Base-by-base conservation (phyloP, 805 yeast genomes). In the Priceomyces medius region DNA sequence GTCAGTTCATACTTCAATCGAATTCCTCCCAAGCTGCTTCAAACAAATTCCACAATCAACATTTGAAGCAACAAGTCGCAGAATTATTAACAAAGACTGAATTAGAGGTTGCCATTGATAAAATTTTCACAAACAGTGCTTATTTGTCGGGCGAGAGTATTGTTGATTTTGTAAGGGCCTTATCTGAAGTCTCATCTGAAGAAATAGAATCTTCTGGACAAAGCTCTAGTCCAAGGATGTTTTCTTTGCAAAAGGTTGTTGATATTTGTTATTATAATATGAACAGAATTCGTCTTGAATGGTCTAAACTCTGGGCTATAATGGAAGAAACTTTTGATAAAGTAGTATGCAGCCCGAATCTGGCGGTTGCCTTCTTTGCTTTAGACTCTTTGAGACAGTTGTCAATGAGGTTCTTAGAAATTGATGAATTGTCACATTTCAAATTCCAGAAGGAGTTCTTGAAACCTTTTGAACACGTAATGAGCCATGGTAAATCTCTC, bases 231-330 rank as follows among this genome's bases (percentile, higher is more conserved):
- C 99, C 98, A 28, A 75, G 99, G 59, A 83, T 88, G 65, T 95
- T 88, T 58, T 87, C 98, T 0, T 68, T 93, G 48, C 98, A 89
- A 58, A 93, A 93, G 59, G 86, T 93, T 74, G 96, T 93, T 39
- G 99, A 95, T 64, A 95, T 93, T 32, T 91, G 97, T 64, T 91
- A 93, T 63, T 93, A 95, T 70, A 95, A 95, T 61, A 93, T 93
- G 97, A 81, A 81, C 38, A 85, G 99, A 70, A 90, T 93, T 53
- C 80, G 96, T 61, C 82, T 93, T 46, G 97, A 95, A 64, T 93
- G 99, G 97, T 80, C 96, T 4, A 91, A 88, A 41, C 73, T 93
- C 44, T 93, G 99, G 99, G 79, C 85, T 12, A 85, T 87, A 7
- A 86, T 93, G 86, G 96, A 96, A 12, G 86, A 79, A 43, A 86